Conservation (phyloP, 495 filamentous ascomycete genomes). For the Friedmanniomyces simplex region DNA sequence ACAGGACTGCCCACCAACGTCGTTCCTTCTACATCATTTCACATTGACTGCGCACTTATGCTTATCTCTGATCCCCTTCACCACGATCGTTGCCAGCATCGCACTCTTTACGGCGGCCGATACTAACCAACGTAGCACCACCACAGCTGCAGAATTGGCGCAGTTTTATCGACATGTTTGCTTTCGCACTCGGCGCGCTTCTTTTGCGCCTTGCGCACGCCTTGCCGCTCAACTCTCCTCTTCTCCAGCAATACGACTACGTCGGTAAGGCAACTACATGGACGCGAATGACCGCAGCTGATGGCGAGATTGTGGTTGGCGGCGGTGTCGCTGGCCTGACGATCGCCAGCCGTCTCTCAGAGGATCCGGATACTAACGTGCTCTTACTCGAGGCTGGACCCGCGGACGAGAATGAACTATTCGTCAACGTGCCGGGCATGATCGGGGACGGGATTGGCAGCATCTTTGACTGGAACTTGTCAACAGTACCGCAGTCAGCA, state of each 20-base stretch:
- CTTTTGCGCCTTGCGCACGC: conserved; percentile 1
- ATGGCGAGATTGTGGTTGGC: conserved; percentile 16
- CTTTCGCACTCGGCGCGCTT: neutral
- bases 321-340: conserved; percentile 25
- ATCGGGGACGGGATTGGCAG: conserved; percentile 18
- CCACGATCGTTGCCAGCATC: neutral
- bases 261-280: too few species aligned
- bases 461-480: conserved; percentile 23
- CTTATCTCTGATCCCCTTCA: neutral
- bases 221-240: conserved; percentile 18
- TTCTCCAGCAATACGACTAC: conserved; percentile 20
- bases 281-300: neutral
- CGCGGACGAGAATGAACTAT: conserved; percentile 9
- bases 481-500: conserved; percentile 15
- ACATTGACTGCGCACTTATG: neutral
- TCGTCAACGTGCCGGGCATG: conserved; percentile 15
- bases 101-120: too few species aligned
- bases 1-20: neutral
- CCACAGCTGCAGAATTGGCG: too few species aligned
- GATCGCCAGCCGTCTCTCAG: conserved; percentile 22
- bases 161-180: conserved; percentile 1
- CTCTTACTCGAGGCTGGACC: conserved; percentile 25
- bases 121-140: too few species aligned
- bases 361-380: conserved; percentile 19
- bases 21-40: neutral